These are phyloP conservation scores for Ophiosphaerella herpotricha DNA, from an alignment of 2,329 filamentous ascomycete genomes.

Conservation along the genomic window DNA sequence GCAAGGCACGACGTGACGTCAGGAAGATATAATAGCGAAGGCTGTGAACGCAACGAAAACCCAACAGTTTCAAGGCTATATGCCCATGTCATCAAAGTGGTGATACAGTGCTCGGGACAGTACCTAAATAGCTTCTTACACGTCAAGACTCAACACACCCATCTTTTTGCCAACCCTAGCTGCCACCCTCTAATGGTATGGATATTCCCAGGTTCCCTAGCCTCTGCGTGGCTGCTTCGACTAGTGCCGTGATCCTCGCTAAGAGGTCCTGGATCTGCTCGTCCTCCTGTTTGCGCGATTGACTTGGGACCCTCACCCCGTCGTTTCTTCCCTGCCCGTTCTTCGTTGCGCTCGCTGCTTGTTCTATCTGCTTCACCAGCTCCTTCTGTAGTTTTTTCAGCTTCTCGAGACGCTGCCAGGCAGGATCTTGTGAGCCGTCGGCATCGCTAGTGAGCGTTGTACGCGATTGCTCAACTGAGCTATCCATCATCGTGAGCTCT, in stretches of 20 bases:
- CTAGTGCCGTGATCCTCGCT: slow-evolving; percentile 37
- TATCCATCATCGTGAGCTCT: slow-evolving; percentile 56
- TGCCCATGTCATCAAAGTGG: neutral
- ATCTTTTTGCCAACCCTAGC: neutral
- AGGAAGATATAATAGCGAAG: no score
- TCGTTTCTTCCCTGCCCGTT: slow-evolving; percentile 12
- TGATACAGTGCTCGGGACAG: neutral
- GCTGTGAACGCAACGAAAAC: no score
- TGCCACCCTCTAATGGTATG: slow-evolving; percentile 18
- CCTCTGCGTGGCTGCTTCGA: slow-evolving; percentile 38
- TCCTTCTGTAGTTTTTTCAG: slow-evolving; percentile 60
- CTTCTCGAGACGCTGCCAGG: slow-evolving; percentile 63
- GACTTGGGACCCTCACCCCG: slow-evolving; percentile 36
- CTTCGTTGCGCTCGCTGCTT: slow-evolving; percentile 15
- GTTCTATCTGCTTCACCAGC: slow-evolving; percentile 44
- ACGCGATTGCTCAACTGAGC: slow-evolving; percentile 41
- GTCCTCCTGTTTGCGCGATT: slow-evolving; percentile 41
- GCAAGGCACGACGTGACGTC: neutral
- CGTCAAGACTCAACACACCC: neutral
- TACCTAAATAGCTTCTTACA: neutral
- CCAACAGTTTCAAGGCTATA: neutral
- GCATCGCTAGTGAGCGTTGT: slow-evolving; percentile 38
- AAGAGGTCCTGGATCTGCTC: slow-evolving; percentile 40
- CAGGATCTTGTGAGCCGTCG: slow-evolving; percentile 33
- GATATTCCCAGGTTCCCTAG: slow-evolving; percentile 35